These are phyloP conservation scores for Chaetomium cochliodes DNA, from an alignment of 495 filamentous ascomycete genomes.

Conservation along the genomic window DNA sequence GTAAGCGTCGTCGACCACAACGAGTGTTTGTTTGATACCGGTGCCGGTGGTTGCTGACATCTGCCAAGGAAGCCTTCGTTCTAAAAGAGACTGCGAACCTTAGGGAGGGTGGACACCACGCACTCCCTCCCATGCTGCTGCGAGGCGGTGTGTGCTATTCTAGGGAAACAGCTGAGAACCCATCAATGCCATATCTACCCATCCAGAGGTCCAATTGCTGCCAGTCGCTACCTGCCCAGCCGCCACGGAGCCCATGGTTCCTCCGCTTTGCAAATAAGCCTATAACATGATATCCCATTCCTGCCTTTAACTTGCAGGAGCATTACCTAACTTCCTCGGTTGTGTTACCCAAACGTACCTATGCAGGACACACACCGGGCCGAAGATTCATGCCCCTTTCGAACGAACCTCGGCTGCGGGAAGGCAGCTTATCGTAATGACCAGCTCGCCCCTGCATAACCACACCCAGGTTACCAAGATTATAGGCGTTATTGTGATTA, in stretches of 20 bases:
- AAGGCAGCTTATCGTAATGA: neutral
- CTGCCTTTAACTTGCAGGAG: neutral
- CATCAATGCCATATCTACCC: neutral
- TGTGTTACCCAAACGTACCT: neutral
- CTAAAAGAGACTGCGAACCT: neutral
- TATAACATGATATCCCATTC: neutral
- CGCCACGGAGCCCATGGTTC: neutral
- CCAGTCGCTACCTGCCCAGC: neutral
- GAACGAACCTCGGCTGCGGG: too few species aligned
- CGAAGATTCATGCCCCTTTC: too few species aligned
- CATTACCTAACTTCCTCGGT: neutral
- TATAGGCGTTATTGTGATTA: too few species aligned
- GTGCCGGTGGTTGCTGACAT: neutral
- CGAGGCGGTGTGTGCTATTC: neutral
- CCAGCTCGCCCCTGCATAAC: neutral
- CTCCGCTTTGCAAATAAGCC: neutral
- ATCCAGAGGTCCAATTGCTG: neutral
- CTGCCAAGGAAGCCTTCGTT: neutral
- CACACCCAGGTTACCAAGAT: too few species aligned
- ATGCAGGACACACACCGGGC: neutral
- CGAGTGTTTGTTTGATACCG: too few species aligned
- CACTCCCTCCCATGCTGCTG: neutral
- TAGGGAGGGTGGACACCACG: neutral
- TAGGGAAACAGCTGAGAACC: neutral
- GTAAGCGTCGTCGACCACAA: neutral